Base-by-base conservation (phyloP, 2,329 filamentous ascomycete genomes). In the Penicillium sp. region DNA sequence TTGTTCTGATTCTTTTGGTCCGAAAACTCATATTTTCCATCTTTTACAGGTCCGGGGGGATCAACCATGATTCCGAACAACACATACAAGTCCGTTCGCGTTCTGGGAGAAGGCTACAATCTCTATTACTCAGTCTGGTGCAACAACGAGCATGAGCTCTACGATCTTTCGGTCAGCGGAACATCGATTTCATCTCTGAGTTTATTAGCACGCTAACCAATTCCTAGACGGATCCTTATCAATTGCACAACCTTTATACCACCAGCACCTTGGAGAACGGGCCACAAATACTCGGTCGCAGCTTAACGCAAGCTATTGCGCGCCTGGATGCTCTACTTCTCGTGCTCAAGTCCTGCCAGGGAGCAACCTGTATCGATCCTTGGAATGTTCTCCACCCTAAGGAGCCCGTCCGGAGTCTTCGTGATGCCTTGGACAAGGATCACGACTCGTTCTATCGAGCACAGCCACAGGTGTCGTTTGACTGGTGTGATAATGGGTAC, bases 91-190 rank as follows among this genome's bases (percentile, higher is more conserved):
- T 76, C 76, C 0, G 63, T 76, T 10, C 72, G 77, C 4, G 60
- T 79, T 7, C 58, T 79, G 5, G 72, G 74, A 3, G 59, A 74
- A 0, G 69, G 65, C 0, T 78, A 79, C 37, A 74, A 76, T 35
- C 60, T 79, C 1, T 79, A 77, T 57, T 79, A 79, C 60, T 74
- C 75, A 0, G 76, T 79, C 3, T 79, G 76, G 75, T 79, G 77
- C 61, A 77, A 63, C 45, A 74, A 74, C 19, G 76, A 79, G 59
- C 77, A 79, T 52, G 75, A 79, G 42, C 64, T 79, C 0, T 79
- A 79, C 40, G 75, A 79, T 57, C 64, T 78, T 3, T 70, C 62
- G 19, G 74, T 76, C 60, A 55, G 68, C 56, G 46, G 10, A 14
- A 10, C 8, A 16, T 28, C 28, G 10, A 4, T 19, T 10, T 6